A percentile compares a stretch with the other conserved stretches of the same genome.
Evolutionary conservation across 352 stramenopile genomes (phyloP).

Genomic region (Phytophthora hybrid): DNA sequence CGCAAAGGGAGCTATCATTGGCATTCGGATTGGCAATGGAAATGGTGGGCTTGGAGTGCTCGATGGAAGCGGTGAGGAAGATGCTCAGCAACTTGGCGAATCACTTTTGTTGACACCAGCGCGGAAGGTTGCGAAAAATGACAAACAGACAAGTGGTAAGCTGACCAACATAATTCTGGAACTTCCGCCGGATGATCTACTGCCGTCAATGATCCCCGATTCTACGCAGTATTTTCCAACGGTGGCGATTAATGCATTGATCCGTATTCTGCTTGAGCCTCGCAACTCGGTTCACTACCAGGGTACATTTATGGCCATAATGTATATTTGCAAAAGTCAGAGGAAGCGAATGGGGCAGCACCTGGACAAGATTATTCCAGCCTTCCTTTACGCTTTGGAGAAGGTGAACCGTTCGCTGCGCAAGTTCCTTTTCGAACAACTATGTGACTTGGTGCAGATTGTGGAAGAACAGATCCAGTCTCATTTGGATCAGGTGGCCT

Average conservation of each 20-base stretch:
- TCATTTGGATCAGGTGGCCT: slow-evolving; percentile 82
- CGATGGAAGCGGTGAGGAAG: slow-evolving; percentile 55
- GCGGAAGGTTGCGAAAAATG: slow-evolving; percentile 68
- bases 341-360: slow-evolving; percentile 95
- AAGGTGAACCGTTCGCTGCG: slow-evolving; percentile 86
- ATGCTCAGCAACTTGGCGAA: slow-evolving; percentile 49
- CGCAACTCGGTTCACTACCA: slow-evolving; percentile 97
- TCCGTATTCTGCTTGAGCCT: slow-evolving; percentile 97
- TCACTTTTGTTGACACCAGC: slow-evolving; percentile 61
- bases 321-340: slow-evolving; percentile 99
- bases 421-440: slow-evolving; percentile 97
- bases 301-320: slow-evolving; percentile 98
- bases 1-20: slow-evolving; percentile 30
- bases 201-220: slow-evolving; percentile 86
- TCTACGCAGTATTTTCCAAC: slow-evolving; percentile 97
- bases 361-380: slow-evolving; percentile 97
- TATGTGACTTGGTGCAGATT: slow-evolving; percentile 96
- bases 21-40: slow-evolving; percentile 51
- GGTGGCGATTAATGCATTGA: slow-evolving; percentile 96
- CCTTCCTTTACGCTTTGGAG: slow-evolving; percentile 96
- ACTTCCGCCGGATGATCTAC: slow-evolving; percentile 72
- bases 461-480: slow-evolving; percentile 97
- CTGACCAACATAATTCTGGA: slow-evolving; percentile 71
- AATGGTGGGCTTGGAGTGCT: slow-evolving; percentile 39
- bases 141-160: slow-evolving; percentile 79